These are phyloP conservation scores for Micractinium conductrix DNA, from an alignment of 139 green algal species.

Conservation along the genomic window DNA sequence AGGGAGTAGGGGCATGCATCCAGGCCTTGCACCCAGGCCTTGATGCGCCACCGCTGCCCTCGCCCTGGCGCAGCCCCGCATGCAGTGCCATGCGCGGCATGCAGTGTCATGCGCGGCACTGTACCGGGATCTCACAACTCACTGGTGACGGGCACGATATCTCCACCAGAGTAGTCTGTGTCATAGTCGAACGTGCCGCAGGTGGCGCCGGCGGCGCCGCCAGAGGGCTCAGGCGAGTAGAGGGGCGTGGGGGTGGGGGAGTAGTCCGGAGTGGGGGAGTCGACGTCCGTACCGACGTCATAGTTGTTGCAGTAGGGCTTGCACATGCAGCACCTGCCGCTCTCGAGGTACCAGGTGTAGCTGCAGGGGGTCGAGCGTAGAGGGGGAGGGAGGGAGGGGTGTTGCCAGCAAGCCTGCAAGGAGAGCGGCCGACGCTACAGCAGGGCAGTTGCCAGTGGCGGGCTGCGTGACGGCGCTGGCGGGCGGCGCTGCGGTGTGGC, in stretches of 20 bases:
- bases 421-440: background rate
- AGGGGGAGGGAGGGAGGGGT: background rate
- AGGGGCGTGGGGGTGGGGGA: background rate
- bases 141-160: conserved; percentile 26
- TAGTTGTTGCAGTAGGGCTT: background rate
- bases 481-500: no score
- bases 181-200: conserved; percentile 1
- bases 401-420: background rate
- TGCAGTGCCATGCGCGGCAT: no score
- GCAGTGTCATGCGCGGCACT: no score
- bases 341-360: background rate
- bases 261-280: background rate
- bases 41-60: no score
- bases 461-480: no score
- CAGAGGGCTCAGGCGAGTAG: background rate
- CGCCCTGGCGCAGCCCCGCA: no score
- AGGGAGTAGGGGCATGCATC: background rate
- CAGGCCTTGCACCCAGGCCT: no score
- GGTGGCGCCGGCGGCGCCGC: background rate
- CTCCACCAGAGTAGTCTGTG: background rate
- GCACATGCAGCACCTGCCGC: conserved; percentile 28
- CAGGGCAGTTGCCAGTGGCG: background rate
- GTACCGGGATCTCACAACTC: background rate
- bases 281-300: no score
- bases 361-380: background rate